These are phyloP conservation scores for Pestalotiopsis sp. DNA, from an alignment of 2,329 filamentous ascomycete species.

Conservation along the genomic window DNA sequence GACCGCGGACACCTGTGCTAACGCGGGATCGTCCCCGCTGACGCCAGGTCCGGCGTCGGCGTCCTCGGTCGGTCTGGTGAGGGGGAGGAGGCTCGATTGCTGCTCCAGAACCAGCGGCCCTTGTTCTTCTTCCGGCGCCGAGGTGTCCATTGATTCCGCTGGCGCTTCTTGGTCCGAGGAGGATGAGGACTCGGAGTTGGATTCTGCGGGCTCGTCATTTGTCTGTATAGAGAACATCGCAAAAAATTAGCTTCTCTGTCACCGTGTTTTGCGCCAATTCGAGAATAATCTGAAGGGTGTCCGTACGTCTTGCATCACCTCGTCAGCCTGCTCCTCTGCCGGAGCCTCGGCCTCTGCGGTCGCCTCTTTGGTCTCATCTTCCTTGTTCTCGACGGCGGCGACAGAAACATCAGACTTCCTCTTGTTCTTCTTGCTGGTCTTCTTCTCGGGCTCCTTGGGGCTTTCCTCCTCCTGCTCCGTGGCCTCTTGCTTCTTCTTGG, in stretches of 20 bases:
- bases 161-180: too few species aligned
- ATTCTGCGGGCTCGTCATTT: too few species aligned
- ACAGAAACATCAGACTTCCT: slow-evolving; percentile 8
- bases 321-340: not conserved
- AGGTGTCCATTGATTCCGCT: too few species aligned
- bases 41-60: too few species aligned
- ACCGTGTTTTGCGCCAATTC: not conserved
- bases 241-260: not conserved
- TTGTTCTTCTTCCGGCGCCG: too few species aligned
- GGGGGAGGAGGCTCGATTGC: too few species aligned
- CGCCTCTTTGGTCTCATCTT: not conserved
- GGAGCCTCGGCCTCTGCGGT: not conserved
- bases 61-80: too few species aligned
- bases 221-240: not conserved
- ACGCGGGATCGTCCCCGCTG: too few species aligned
- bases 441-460: not conserved
- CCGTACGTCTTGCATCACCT: not conserved
- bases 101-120: too few species aligned
- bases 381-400: not conserved
- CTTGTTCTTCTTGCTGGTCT: not conserved
- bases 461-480: not conserved
- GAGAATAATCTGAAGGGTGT: not conserved
- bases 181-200: too few species aligned
- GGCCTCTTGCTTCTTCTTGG: slow-evolving; percentile 2
- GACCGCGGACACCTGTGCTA: too few species aligned